Evolutionary conservation across 495 filamentous ascomycete genomes (phyloP).

Genomic region (Letharia columbiana): DNA sequence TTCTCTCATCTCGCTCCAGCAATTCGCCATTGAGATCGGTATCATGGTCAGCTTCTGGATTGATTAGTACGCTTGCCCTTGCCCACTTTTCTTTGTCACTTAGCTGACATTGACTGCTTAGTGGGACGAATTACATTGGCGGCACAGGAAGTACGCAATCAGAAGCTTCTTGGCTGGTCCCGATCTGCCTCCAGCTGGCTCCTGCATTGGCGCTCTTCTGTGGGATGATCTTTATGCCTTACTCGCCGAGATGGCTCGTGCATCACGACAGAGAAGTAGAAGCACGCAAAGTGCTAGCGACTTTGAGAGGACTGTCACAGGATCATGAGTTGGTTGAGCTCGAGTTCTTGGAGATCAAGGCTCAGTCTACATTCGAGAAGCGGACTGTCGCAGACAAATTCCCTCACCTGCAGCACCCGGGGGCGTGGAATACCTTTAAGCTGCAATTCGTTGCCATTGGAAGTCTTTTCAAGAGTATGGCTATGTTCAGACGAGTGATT

Average conservation of each 20-base stretch:
- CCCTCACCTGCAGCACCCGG: constrained; percentile 53
- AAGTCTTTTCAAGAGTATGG: constrained; percentile 59
- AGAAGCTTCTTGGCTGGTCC: constrained; percentile 36
- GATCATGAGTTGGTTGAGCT: constrained; percentile 60
- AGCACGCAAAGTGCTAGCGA: constrained; percentile 50
- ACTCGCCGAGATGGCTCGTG: constrained; percentile 66
- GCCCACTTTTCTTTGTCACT: background rate
- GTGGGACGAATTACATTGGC: constrained; percentile 39
- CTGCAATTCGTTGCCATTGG: constrained; percentile 62
- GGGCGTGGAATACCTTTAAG: constrained; percentile 52
- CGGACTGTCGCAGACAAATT: constrained; percentile 62
- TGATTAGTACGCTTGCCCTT: constrained; percentile 39
- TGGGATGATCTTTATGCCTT: constrained; percentile 63
- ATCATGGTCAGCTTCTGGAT: constrained; percentile 60
- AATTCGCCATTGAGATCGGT: constrained; percentile 68
- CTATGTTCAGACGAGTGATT: constrained; percentile 66
- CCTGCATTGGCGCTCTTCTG: constrained; percentile 55
- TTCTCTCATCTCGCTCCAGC: constrained; percentile 63
- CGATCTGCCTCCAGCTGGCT: constrained; percentile 48
- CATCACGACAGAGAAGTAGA: constrained; percentile 69
- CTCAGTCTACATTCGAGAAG: constrained; percentile 68
- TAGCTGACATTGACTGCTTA: background rate
- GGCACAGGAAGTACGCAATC: constrained; percentile 37
- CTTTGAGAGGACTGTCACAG: constrained; percentile 57
- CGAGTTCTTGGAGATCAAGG: constrained; percentile 50